These are phyloP conservation scores for Nicotiana knightiana DNA, from an alignment of 257 asterid species.

Conservation along the genomic window DNA sequence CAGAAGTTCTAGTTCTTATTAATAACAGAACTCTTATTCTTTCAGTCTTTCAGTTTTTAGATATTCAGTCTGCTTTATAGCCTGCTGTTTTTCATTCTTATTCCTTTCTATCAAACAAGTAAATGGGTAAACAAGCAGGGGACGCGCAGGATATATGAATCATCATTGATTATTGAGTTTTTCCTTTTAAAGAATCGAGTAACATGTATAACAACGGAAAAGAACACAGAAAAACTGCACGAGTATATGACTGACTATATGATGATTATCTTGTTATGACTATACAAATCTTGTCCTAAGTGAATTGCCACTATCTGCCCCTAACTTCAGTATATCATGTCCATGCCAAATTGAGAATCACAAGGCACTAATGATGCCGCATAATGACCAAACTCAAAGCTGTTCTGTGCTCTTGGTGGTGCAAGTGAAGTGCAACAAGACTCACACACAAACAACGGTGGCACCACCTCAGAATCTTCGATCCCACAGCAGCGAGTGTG, in stretches of 20 bases:
- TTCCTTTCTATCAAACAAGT: neutral
- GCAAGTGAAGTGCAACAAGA: conserved; percentile 56
- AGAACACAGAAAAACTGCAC: neutral
- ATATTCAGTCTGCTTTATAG: neutral
- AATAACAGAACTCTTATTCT: neutral
- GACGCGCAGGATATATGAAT: neutral
- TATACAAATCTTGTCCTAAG: neutral
- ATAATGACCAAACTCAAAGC: conserved; percentile 12
- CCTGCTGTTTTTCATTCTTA: neutral
- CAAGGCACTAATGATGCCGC: conserved; percentile 9
- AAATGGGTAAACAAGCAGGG: neutral
- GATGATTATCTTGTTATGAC: neutral
- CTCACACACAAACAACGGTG: conserved; percentile 68
- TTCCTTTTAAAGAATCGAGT: neutral
- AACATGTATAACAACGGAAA: neutral
- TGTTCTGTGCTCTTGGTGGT: conserved; percentile 30
- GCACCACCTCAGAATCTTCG: conserved; percentile 56
- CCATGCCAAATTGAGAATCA: conserved; percentile 3
- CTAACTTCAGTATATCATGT: neutral
- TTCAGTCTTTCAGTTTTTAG: neutral
- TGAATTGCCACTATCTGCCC: neutral
- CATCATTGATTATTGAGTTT: neutral
- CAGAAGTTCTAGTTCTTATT: neutral
- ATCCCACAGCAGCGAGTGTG: conserved; percentile 83
- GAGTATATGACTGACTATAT: neutral